These are phyloP conservation scores for Blastomyces parvus DNA, from an alignment of 2,329 filamentous ascomycete genomes.

Conservation along the genomic window DNA sequence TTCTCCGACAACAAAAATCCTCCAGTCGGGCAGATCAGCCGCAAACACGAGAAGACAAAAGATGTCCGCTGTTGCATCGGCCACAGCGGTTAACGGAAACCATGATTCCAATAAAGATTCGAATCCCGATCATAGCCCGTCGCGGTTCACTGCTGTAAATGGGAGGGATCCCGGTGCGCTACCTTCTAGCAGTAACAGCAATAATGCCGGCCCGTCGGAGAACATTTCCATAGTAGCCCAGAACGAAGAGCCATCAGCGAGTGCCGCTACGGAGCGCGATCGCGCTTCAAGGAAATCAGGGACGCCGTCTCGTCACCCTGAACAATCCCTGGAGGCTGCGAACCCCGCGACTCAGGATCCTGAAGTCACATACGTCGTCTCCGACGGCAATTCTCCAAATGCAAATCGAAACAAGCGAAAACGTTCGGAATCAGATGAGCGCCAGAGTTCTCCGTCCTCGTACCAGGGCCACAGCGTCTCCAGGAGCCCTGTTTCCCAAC, in stretches of 20 bases:
- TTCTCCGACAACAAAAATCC: background rate
- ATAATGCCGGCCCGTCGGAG: constrained; percentile 12
- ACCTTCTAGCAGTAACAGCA: constrained; percentile 9
- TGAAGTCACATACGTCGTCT: constrained; percentile 26
- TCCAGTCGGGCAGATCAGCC: background rate
- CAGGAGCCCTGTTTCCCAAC: constrained; percentile 30
- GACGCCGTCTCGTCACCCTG: constrained; percentile 22
- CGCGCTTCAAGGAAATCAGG: constrained; percentile 18
- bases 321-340: constrained; percentile 47
- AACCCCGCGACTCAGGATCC: constrained; percentile 19
- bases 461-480: constrained; percentile 30
- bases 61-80: constrained; percentile 32
- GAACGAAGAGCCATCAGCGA: constrained; percentile 16
- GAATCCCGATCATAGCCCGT: constrained; percentile 34
- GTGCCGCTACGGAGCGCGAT: constrained; percentile 15
- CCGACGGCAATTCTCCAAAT: constrained; percentile 36
- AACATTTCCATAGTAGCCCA: constrained; percentile 6
- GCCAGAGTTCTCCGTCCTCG: constrained; percentile 25
- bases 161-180: constrained; percentile 25
- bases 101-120: constrained; percentile 21
- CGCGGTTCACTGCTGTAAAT: constrained; percentile 40
- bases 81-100: constrained; percentile 27
- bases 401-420: constrained; percentile 47
- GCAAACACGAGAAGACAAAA: constrained; percentile 9
- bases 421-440: constrained; percentile 55